Evolutionary conservation across 306 rosid genomes (phyloP).

Genomic region (Oemleria cerasiformis): DNA sequence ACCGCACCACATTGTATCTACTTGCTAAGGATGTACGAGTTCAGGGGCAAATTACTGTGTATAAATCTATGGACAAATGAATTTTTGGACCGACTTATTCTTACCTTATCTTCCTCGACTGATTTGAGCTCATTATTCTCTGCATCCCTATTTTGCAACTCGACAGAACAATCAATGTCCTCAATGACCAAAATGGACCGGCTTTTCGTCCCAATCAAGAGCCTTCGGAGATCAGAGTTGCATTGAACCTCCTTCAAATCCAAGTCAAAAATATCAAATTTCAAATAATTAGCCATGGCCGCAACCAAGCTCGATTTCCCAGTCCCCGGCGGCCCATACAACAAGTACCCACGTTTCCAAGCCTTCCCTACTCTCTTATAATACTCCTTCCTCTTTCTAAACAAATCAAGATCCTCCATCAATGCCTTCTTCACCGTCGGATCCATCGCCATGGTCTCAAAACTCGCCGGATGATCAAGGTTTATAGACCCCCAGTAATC

Average conservation of each 20-base stretch:
- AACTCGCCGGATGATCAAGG: slow-evolving; percentile 51
- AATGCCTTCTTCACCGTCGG: slow-evolving; percentile 35
- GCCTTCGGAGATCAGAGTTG: slow-evolving; percentile 57
- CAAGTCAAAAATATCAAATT: slow-evolving; percentile 50
- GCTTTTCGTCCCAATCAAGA: slow-evolving; percentile 42
- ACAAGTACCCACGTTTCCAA: slow-evolving; percentile 56
- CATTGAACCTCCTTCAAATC: slow-evolving; percentile 56
- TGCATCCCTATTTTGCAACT: slow-evolving; percentile 40
- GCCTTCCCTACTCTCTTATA: slow-evolving; percentile 57
- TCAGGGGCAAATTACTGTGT: no score
- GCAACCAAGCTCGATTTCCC: slow-evolving; percentile 60
- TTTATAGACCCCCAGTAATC: slow-evolving; percentile 51
- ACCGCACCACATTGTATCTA: no score
- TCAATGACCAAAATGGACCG: slow-evolving; percentile 53
- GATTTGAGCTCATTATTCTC: slow-evolving; percentile 4
- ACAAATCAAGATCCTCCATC: slow-evolving; percentile 41
- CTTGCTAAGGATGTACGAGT: no score
- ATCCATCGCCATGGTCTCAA: slow-evolving; percentile 47
- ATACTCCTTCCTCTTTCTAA: slow-evolving; percentile 44
- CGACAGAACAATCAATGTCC: slow-evolving; percentile 58
- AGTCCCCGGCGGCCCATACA: slow-evolving; percentile 57
- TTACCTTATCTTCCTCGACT: slow-evolving; percentile 43
- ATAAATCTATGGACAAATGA: no score
- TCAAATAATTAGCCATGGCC: slow-evolving; percentile 58
- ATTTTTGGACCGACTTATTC: not conserved